Evolutionary conservation across 176 grass and related monocot species (phyloP).

Genomic region (Triticum turgidum): DNA sequence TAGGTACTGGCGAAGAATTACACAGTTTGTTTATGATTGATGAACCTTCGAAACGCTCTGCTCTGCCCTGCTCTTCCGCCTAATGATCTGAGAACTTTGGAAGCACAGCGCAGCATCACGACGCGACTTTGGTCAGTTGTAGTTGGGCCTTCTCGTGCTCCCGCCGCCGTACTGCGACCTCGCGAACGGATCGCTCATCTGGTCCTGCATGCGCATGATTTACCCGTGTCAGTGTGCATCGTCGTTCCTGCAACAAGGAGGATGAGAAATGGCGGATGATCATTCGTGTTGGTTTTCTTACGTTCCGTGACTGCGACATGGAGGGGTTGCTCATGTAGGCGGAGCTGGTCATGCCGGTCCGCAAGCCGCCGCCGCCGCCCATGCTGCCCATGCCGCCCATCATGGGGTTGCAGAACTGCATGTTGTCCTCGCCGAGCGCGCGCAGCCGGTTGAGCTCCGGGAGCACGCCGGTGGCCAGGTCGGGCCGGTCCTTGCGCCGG

Average conservation of each 20-base stretch:
- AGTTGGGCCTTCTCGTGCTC: conserved; percentile 36
- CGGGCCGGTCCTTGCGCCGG: conserved; percentile 73
- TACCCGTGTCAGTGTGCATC: not conserved
- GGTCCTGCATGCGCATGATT: conserved; percentile 19
- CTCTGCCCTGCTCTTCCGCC: not conserved
- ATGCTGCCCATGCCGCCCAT: not conserved
- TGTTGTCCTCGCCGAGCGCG: conserved; percentile 57
- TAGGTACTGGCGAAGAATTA: not conserved
- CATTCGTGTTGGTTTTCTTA: not conserved
- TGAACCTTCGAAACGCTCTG: not conserved
- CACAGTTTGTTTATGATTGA: not conserved
- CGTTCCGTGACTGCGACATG: conserved; percentile 28
- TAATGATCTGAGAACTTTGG: not conserved
- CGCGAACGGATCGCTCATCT: conserved; percentile 25
- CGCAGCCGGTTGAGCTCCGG: conserved; percentile 64
- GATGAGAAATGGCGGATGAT: not conserved
- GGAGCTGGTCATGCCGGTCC: conserved; percentile 29
- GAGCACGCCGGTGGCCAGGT: conserved; percentile 70
- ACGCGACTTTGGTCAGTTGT: not conserved
- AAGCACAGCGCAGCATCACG: not conserved
- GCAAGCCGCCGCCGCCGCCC: not conserved
- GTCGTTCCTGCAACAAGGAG: not conserved
- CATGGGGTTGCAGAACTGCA: conserved; percentile 36
- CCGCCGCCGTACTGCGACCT: conserved; percentile 23
- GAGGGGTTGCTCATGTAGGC: conserved; percentile 22